Base-by-base conservation (phyloP, 2,329 filamentous ascomycete genomes). In the Elsinoe fawcettii region DNA sequence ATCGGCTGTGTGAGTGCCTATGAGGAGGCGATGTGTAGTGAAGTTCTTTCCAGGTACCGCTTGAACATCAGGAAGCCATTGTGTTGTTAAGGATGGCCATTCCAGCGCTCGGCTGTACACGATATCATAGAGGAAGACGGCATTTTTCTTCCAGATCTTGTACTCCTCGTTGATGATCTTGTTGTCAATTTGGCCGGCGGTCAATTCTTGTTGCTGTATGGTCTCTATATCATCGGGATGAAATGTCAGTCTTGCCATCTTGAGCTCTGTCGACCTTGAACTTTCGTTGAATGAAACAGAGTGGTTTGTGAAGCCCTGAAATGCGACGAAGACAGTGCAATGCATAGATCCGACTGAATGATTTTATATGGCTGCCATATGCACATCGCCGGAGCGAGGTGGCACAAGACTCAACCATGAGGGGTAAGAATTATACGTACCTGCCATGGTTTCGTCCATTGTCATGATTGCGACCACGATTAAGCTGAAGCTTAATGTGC, bases 91-190 rank as follows among this genome's bases (percentile, higher is more conserved):
- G 2, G 93, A 96, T 12, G 93, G 93, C 93, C 93, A 99, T 69
- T 96, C 91, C 58, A 99, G 78, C 39, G 95, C 95, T 63, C 90
- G 95, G 66, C 90, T 91, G 62, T 97, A 80, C 63, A 99, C 93
- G 84, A 96, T 89, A 71, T 99, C 93, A 73, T 99, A 99, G 66
- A 99, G 86, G 69, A 97, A 97, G 2, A 93, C 91, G 63, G 88
- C 90, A 74, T 99, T 99, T 79, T 99, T 99, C 80, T 99, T 99
- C 93, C 93, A 99, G 63, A 92, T 96, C 73, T 99, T 99, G 82
- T 99, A 99, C 72, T 99, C 93, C 77, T 99, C 93, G 66, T 97
- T 97, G 74, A 97, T 90, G 60, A 95, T 79, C 74, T 95, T 90
- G 73, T 95, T 87, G 68, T 88, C 84, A 68, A 78, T 73, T 56